Conservation (phyloP, 768 basidiomycete genomes). For the Suillus plorans region DNA sequence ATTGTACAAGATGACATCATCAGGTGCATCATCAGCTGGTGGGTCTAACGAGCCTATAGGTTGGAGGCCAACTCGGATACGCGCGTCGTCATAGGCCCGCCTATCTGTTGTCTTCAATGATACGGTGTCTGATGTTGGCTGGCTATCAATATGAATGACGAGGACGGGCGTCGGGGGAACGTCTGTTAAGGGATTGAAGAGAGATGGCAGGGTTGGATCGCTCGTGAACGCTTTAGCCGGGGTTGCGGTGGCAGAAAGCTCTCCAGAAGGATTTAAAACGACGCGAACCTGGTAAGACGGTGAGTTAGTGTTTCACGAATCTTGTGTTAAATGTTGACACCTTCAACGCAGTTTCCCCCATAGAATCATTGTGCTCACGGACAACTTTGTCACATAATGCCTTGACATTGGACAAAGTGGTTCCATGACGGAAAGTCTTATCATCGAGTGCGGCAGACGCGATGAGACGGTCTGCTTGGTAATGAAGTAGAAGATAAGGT, state of each 20-base stretch:
- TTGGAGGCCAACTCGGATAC: conserved; percentile 51
- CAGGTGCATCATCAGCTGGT: conserved; percentile 18
- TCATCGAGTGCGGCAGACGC: conserved; percentile 49
- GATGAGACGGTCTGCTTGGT: conserved; percentile 60
- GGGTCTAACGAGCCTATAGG: conserved; percentile 18
- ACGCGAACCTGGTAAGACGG: conserved; percentile 49
- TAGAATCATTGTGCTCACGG: conserved; percentile 17
- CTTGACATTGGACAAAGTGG: conserved; percentile 43
- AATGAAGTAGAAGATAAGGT: conserved; percentile 58
- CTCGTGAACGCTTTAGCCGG: conserved; percentile 31
- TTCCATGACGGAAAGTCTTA: conserved; percentile 41
- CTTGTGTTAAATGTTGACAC: conserved; percentile 8
- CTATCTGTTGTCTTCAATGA: conserved; percentile 72
- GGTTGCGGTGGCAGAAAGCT: conserved; percentile 34
- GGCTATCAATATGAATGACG: conserved; percentile 53
- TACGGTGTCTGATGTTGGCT: conserved; percentile 50
- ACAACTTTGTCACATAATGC: conserved; percentile 48
- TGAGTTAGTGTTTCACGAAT: background rate
- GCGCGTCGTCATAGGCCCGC: conserved; percentile 58
- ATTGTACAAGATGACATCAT: conserved; percentile 70
- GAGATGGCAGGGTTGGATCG: conserved; percentile 41
- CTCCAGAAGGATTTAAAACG: conserved; percentile 40
- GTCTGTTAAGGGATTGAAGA: conserved; percentile 35
- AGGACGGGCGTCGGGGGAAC: conserved; percentile 42
- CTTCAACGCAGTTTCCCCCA: conserved; percentile 20